Percentiles rank a stretch among this genome's conserved stretches.
These are phyloP conservation scores for Sideroxylon spinosum DNA, from an alignment of 179 eudicot genomes.

Conservation along the genomic window DNA sequence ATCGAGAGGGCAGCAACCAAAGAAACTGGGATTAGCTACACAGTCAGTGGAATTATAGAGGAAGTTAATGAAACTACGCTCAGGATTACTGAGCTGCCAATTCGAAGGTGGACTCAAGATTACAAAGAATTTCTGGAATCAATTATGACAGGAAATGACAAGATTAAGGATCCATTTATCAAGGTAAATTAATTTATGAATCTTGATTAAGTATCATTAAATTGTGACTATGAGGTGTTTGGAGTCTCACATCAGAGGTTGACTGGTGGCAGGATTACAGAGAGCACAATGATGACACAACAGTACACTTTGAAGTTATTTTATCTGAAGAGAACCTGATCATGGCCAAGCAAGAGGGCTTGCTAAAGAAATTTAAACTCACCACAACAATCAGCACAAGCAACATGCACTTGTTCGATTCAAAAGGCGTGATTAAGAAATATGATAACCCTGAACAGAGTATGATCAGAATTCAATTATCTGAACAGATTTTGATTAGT, in stretches of 20 bases:
- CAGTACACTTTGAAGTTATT: constrained; percentile 44
- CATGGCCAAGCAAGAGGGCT: constrained; percentile 68
- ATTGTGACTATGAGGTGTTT: not conserved
- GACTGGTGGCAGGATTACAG: constrained; percentile 43
- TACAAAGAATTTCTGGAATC: constrained; percentile 74
- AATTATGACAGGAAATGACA: constrained; percentile 40
- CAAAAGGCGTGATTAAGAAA: constrained; percentile 72
- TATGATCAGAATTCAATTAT: constrained; percentile 54
- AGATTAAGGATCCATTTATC: constrained; percentile 59
- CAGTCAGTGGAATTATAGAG: constrained; percentile 62
- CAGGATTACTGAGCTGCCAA: constrained; percentile 65
- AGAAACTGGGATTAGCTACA: constrained; percentile 57
- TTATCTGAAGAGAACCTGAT: constrained; percentile 44
- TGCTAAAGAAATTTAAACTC: constrained; percentile 83
- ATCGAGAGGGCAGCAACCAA: constrained; percentile 57
- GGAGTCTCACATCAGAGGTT: not conserved
- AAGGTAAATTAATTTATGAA: constrained; percentile 34
- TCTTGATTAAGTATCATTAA: not conserved
- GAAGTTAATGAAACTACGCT: constrained; percentile 51
- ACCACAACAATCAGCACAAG: constrained; percentile 68
- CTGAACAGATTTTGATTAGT: constrained; percentile 65
- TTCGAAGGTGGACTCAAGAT: constrained; percentile 80
- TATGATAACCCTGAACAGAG: constrained; percentile 81
- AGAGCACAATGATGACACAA: constrained; percentile 45
- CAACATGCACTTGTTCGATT: constrained; percentile 90